Evolutionary conservation across 768 basidiomycete species (phyloP).

Genomic region (Agaricus sinodeliciosus): DNA sequence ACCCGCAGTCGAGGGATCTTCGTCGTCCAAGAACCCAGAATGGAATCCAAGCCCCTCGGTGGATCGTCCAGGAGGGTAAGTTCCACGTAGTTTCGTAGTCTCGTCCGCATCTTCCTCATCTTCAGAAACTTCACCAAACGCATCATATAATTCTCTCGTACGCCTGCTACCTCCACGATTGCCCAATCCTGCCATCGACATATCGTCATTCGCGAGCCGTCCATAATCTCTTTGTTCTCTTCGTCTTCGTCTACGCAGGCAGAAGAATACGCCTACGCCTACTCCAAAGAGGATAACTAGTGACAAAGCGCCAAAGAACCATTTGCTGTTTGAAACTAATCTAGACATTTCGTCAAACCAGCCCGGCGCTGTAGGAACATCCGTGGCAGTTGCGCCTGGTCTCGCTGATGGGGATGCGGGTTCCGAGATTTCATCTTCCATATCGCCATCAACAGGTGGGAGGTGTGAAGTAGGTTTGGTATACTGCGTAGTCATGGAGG

Average conservation of each 20-base stretch:
- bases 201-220: conserved; percentile 56
- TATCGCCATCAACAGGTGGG: conserved; percentile 78
- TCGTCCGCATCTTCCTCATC: conserved; percentile 77
- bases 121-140: conserved; percentile 87
- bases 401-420: conserved; percentile 52
- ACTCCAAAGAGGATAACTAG: conserved; percentile 71
- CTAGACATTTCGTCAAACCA: conserved; percentile 79
- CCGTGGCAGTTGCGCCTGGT: conserved; percentile 24
- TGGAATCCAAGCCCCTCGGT: conserved; percentile 52
- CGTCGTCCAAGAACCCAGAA: conserved; percentile 79
- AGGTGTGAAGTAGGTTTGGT: conserved; percentile 84
- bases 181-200: conserved; percentile 72
- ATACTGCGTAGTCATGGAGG: conserved; percentile 51
- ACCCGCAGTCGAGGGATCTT: conserved; percentile 39
- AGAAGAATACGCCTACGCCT: conserved; percentile 71
- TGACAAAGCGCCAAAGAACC: conserved; percentile 88
- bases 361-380: conserved; percentile 52
- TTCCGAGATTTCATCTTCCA: conserved; percentile 72
- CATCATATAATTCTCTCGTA: conserved; percentile 92
- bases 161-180: conserved; percentile 33
- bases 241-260: conserved; percentile 50
- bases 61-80: conserved; percentile 18
- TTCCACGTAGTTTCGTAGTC: conserved; percentile 50
- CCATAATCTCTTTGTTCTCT: conserved; percentile 43
- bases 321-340: conserved; percentile 70